Evolutionary conservation across 1,284 basidiomycete genomes (phyloP), one percentile per base, ranked within the genome.

Genomic region (Cryptococcus sp.): DNA sequence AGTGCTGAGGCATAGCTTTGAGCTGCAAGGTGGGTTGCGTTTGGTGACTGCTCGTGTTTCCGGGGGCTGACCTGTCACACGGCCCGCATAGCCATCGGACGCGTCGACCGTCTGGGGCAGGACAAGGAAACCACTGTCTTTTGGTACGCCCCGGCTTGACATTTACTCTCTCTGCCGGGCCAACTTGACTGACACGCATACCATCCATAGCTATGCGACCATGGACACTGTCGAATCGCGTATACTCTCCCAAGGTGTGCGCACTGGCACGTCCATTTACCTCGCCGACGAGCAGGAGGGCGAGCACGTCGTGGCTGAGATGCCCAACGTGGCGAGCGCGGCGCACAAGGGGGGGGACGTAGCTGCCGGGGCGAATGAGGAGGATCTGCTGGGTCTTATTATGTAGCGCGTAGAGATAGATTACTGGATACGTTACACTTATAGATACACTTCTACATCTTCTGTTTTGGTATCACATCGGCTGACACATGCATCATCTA

Each of bases 1-100:
- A 2, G 73, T 78, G 3, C 57, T 78, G 52, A 69, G 69, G 44
- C 75, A 75, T 59, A 68, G 64, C n/a, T 78, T 75, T 48, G 76
- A 78, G 55, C 67, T 78, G 18, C 76, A 78, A 64, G 72, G 71
- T 66, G 52, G 57, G 65, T 50, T 12, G 11, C 28, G 52, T 59
- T 24, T 16, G 50, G n/a, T n/a, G n/a, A n/a, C 38, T 15, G 39
- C 35, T 43, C 7, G 16, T 21, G 16, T 37, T 23, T n/a, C 15
- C 28, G 23, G 3, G 9, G 54, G 63, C 49, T 46, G n/a, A 45
- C 36, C 8, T 24, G 7, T 4, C 13, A 18, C 45, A 21, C 11
- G 24, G 12, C 15, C n/a, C 16, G 2, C 21, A n/a, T 49, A 68
- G 73, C 73, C 23, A 74, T 76, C 42, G 73, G 73, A 20, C 64